Evolutionary conservation across 306 rosid species (phyloP), one percentile per base, ranked within the genome.

Genomic region (Glycine latifolia): DNA sequence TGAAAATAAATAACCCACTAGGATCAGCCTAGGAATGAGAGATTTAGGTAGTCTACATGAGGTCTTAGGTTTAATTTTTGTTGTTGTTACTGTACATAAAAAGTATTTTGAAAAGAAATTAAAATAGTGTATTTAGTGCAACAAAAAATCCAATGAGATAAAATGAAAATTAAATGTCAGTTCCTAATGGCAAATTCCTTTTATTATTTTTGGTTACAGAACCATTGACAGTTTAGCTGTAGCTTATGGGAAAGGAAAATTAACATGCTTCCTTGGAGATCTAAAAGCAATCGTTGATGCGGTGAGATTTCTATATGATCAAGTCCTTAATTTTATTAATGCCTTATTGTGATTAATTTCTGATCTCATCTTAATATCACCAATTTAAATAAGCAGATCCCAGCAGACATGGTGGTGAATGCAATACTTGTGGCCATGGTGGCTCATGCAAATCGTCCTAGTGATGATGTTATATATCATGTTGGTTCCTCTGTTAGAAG

Each of bases 341-440:
- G 0, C 31, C 31, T 26, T 26, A 20, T 31, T 60, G 39, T 66
- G 49, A 20, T 68, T 47, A 31, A 58, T 11, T 62, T 55, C 4
- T 26, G 0, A 33, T 63, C 13, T n/a, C 37, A 9, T 31, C 3
- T 52, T 2, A 56, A 56, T 33, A 37, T 46, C 12, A 61, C 12
- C 44, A 61, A 62, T 26, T 39, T 39, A 11, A 33, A 39, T 67
- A 35, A 47, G 43, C 91, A 94, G 98, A 87, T 95, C 16, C 99
- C 99, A 10, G 99, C 97, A 2, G 99, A 95, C 55, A 85, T 91
- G 90, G 99, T 95, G 82, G 97, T 95, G 76, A 95, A 93, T 78
- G 83, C 99, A 31, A 95, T 91, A 6, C 74, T 93, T 2, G 92
- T 86, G 39, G 87, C 96, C 0, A 88, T 85, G 88, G 87, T 71